These are phyloP conservation scores for Colletotrichum abscissum DNA, from an alignment of 2,329 filamentous ascomycete genomes.

Conservation along the genomic window DNA sequence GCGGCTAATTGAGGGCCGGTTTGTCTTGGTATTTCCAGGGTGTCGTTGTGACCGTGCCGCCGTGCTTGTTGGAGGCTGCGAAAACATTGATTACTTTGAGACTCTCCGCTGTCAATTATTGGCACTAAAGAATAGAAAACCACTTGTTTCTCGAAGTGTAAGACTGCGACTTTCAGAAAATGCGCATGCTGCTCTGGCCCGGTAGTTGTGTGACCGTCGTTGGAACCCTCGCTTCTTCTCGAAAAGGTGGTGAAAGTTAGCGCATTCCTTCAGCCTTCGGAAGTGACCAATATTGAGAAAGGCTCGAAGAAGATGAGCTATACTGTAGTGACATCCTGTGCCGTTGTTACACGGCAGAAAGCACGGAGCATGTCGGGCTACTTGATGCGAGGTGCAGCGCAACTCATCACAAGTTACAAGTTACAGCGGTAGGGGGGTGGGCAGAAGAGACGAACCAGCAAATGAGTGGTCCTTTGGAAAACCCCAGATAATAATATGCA, in stretches of 20 bases:
- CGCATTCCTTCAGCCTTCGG: not conserved
- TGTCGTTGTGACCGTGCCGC: not conserved
- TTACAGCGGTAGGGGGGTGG: not conserved
- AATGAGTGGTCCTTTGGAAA: constrained; percentile 5
- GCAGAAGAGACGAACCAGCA: constrained; percentile 24
- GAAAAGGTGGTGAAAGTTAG: not conserved
- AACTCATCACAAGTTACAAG: constrained; percentile 1
- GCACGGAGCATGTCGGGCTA: constrained; percentile 29
- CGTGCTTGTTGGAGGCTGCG: not conserved
- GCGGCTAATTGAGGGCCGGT: constrained; percentile 23
- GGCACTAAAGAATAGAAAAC: not conserved
- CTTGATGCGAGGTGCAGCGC: constrained; percentile 21
- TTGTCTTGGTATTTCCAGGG: constrained; percentile 1
- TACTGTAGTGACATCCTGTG: constrained; percentile 29
- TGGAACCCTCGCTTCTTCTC: not conserved
- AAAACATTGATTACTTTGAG: not conserved
- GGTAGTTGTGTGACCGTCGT: not conserved
- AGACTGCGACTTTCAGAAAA: not conserved
- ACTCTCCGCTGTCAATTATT: not conserved
- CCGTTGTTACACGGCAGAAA: constrained; percentile 31
- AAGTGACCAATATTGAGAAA: not conserved
- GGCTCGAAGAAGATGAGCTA: not conserved
- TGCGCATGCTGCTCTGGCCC: not conserved
- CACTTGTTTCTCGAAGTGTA: not conserved
- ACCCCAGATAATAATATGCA: constrained; percentile 19